A percentile compares a stretch with the other conserved stretches of the same genome.
These are phyloP conservation scores for Arachis hypogaea DNA, from an alignment of 306 rosid genomes.

Conservation along the genomic window DNA sequence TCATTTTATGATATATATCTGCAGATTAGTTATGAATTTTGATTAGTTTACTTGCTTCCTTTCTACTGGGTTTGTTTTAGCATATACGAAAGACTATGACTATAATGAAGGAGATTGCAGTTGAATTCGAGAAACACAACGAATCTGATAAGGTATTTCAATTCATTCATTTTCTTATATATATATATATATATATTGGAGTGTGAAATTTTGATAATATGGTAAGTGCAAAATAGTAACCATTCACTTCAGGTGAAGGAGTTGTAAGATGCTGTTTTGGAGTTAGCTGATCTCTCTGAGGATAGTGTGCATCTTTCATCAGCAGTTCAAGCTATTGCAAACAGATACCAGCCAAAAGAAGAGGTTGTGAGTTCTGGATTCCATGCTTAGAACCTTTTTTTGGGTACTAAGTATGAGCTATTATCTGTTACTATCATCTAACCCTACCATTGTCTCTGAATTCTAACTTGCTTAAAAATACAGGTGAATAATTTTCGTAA, in stretches of 20 bases:
- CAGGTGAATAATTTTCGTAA: slow-evolving; percentile 75
- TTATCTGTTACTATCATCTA: slow-evolving; percentile 7
- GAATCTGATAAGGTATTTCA: slow-evolving; percentile 57
- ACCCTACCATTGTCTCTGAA: slow-evolving; percentile 8
- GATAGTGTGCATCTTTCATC: slow-evolving; percentile 59
- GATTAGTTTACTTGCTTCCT: slow-evolving; percentile 6
- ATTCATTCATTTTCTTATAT: neutral
- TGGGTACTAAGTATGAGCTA: slow-evolving; percentile 4
- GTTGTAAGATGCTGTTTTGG: slow-evolving; percentile 68
- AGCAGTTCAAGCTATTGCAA: slow-evolving; percentile 63
- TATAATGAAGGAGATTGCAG: slow-evolving; percentile 74
- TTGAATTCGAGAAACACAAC: slow-evolving; percentile 72
- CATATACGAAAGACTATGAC: slow-evolving; percentile 58
- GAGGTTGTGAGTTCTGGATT: slow-evolving; percentile 54
- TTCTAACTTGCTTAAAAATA: slow-evolving; percentile 32
- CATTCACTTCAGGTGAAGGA: slow-evolving; percentile 63
- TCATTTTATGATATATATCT: slow-evolving; percentile 18
- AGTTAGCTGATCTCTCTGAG: slow-evolving; percentile 56
- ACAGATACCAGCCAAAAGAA: slow-evolving; percentile 61
- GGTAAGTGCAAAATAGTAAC: slow-evolving; percentile 24
- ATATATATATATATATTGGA: no score
- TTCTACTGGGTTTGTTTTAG: slow-evolving; percentile 47
- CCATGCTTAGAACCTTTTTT: slow-evolving; percentile 19
- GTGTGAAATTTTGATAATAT: neutral
- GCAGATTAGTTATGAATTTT: neutral